Conservation (phyloP, 805 yeast species). For the Starmerella khaoyaiensis region DNA sequence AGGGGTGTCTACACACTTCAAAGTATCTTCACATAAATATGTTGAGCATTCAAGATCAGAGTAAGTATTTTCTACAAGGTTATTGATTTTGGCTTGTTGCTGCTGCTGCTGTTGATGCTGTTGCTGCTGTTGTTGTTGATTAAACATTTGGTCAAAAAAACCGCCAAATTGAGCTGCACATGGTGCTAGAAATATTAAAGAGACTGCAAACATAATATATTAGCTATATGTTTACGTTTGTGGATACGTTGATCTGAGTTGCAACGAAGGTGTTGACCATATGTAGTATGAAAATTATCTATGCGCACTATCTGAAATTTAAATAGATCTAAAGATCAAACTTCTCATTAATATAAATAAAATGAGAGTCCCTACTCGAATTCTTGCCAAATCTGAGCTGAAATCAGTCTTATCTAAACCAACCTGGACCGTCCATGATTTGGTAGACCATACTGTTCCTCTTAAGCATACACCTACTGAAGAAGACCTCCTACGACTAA, state of each 20-base stretch:
- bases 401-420: constrained; percentile 19
- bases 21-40: constrained; percentile 74
- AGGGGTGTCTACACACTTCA: constrained; percentile 56
- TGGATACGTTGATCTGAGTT: too few relatives aligned
- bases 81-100: constrained; percentile 5
- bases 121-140: constrained; percentile 28
- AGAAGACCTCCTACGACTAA: constrained; percentile 12
- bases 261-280: too few relatives aligned
- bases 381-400: constrained; percentile 10
- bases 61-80: constrained; percentile 18
- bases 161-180: constrained; percentile 31
- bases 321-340: too few relatives aligned
- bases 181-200: constrained; percentile 6
- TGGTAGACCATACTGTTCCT: constrained; percentile 19
- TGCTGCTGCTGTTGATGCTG: constrained; percentile 30
- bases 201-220: too few relatives aligned
- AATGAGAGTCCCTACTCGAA: constrained; percentile 6
- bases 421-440: constrained; percentile 25
- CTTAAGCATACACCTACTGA: constrained; percentile 16
- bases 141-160: constrained; percentile 32
- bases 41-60: constrained; percentile 38
- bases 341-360: neutral
- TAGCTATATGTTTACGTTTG: too few relatives aligned
- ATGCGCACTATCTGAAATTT: too few relatives aligned
- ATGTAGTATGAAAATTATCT: too few relatives aligned